These are phyloP conservation scores for Ophiocytium majus DNA, from an alignment of 352 stramenopile genomes.

Conservation along the genomic window DNA sequence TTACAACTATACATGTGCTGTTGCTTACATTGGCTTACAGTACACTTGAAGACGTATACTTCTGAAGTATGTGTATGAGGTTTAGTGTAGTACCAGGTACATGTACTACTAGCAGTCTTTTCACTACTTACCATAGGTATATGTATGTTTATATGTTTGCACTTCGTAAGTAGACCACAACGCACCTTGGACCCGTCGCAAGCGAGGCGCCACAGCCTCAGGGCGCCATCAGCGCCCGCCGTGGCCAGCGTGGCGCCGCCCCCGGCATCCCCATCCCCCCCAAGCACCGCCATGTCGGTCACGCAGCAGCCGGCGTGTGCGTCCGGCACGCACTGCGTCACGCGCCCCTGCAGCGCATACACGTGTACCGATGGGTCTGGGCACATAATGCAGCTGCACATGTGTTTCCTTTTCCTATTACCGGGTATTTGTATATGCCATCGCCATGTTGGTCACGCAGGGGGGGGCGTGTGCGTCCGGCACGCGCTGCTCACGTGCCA, in stretches of 20 bases:
- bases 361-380: too few species aligned
- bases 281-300: not conserved
- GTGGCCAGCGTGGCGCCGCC: not conserved
- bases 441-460: not conserved
- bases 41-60: too few species aligned
- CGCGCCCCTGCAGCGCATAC: not conserved
- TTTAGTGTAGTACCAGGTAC: too few species aligned
- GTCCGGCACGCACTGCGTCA: not conserved
- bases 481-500: not conserved
- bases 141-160: too few species aligned
- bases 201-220: not conserved
- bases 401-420: too few species aligned
- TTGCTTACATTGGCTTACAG: too few species aligned
- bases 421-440: too few species aligned
- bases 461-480: not conserved
- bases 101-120: too few species aligned
- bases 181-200: not conserved
- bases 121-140: too few species aligned
- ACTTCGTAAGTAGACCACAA: constrained; percentile 38
- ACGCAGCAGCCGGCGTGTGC: not conserved
- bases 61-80: too few species aligned
- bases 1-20: too few species aligned
- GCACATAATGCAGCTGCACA: too few species aligned
- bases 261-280: not conserved
- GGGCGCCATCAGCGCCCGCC: not conserved